These are phyloP conservation scores for Diaporthe helianthi DNA, from an alignment of 2,329 filamentous ascomycete genomes.

Conservation along the genomic window DNA sequence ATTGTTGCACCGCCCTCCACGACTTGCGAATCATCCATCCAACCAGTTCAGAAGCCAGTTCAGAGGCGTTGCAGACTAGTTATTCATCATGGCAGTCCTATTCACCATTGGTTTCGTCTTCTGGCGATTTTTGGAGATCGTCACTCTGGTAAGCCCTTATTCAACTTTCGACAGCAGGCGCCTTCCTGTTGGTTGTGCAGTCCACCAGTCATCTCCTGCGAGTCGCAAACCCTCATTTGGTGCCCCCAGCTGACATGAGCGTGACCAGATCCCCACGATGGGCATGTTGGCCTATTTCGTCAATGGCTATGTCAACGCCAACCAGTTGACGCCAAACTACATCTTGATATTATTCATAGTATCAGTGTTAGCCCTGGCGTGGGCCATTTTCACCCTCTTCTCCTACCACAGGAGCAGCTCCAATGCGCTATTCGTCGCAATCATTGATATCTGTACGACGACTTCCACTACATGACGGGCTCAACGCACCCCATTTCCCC, in stretches of 20 bases:
- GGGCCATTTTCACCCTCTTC: constrained; percentile 71
- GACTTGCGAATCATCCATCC: background rate
- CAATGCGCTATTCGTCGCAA: constrained; percentile 67
- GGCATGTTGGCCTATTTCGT: constrained; percentile 74
- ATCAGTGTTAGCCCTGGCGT: constrained; percentile 66
- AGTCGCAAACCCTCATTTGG: background rate
- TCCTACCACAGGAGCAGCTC: constrained; percentile 67
- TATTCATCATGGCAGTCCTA: constrained; percentile 56
- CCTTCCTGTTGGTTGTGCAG: background rate
- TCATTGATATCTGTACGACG: constrained; percentile 60
- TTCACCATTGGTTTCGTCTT: constrained; percentile 70
- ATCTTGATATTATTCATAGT: constrained; percentile 74
- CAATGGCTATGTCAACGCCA: constrained; percentile 62
- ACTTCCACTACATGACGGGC: too few species aligned
- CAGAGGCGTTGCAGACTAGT: constrained; percentile 1
- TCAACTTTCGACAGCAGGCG: background rate
- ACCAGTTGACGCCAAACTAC: constrained; percentile 66
- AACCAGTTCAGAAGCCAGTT: background rate
- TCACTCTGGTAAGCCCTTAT: constrained; percentile 60
- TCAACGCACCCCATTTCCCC: too few species aligned
- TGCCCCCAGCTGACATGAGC: constrained; percentile 8
- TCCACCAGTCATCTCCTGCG: background rate
- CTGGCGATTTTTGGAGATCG: constrained; percentile 67
- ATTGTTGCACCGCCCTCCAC: background rate
- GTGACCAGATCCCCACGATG: constrained; percentile 64